Evolutionary conservation across 805 yeast genomes (phyloP).

Genomic region (Allodekkera sacchari): DNA sequence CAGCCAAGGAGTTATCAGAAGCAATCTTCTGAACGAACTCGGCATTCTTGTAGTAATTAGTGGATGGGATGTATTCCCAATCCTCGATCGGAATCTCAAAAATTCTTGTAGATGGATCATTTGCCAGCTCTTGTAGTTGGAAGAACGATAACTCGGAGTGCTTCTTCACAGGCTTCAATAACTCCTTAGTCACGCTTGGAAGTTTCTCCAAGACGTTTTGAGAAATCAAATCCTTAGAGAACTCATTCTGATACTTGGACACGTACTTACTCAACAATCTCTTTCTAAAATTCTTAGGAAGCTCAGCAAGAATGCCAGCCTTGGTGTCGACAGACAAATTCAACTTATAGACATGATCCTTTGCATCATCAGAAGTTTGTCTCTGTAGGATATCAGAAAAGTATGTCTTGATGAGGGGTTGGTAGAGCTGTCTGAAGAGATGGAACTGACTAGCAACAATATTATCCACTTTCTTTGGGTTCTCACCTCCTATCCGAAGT

Average conservation of each 20-base stretch:
- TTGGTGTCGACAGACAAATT: slow-evolving; percentile 26
- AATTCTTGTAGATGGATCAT: slow-evolving; percentile 10
- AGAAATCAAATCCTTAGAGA: slow-evolving; percentile 24
- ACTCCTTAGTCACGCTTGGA: slow-evolving; percentile 1
- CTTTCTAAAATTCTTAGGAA: slow-evolving; percentile 43
- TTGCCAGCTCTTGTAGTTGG: slow-evolving; percentile 16
- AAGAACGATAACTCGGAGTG: slow-evolving; percentile 15
- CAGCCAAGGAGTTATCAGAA: slow-evolving; percentile 26
- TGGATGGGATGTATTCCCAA: slow-evolving; percentile 26
- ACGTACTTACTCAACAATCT: slow-evolving; percentile 26
- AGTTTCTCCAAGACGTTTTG: slow-evolving; percentile 13
- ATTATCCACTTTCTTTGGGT: slow-evolving; percentile 79
- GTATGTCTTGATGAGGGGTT: slow-evolving; percentile 46
- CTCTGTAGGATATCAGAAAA: slow-evolving; percentile 25
- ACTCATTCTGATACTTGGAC: slow-evolving; percentile 14
- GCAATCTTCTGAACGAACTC: slow-evolving; percentile 36
- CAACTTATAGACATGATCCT: slow-evolving; percentile 16
- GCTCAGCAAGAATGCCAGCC: slow-evolving; percentile 35
- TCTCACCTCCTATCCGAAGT: slow-evolving; percentile 79
- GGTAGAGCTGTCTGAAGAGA: slow-evolving; percentile 63
- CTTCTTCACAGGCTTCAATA: slow-evolving; percentile 9
- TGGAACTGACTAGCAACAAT: slow-evolving; percentile 72
- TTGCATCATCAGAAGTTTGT: slow-evolving; percentile 14
- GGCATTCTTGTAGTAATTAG: slow-evolving; percentile 13
- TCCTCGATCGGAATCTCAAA: slow-evolving; percentile 22